Evolutionary conservation across 1,284 basidiomycete species (phyloP).

Genomic region (Pholiota adiposa): DNA sequence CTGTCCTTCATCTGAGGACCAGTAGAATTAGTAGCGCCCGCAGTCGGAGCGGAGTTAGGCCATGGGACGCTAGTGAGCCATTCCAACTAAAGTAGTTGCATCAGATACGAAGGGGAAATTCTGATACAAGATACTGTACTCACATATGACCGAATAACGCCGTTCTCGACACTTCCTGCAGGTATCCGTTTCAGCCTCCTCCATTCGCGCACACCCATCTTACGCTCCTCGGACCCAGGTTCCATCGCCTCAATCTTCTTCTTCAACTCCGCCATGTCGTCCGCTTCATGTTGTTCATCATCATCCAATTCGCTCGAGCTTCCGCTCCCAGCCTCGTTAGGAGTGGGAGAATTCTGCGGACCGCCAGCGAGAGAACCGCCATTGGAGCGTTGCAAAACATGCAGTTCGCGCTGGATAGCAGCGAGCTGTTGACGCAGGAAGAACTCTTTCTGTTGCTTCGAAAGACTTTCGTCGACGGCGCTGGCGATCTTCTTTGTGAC

Average conservation of each 20-base stretch:
- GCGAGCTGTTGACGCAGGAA: slow-evolving; percentile 87
- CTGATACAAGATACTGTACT: slow-evolving; percentile 31
- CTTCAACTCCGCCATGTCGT: slow-evolving; percentile 79
- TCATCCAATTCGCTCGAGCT: slow-evolving; percentile 65
- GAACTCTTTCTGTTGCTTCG: slow-evolving; percentile 83
- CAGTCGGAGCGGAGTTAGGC: slow-evolving; percentile 46
- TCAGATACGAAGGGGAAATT: slow-evolving; percentile 27
- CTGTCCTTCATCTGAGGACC: slow-evolving; percentile 44
- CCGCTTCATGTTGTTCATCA: slow-evolving; percentile 76
- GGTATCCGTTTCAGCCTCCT: slow-evolving; percentile 75
- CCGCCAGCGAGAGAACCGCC: slow-evolving; percentile 7
- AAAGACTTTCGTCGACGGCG: slow-evolving; percentile 78
- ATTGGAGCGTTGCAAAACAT: slow-evolving; percentile 53
- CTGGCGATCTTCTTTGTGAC: slow-evolving; percentile 77
- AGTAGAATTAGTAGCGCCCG: slow-evolving; percentile 23
- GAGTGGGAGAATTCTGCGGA: slow-evolving; percentile 5
- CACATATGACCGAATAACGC: slow-evolving; percentile 79
- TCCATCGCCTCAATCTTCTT: slow-evolving; percentile 82
- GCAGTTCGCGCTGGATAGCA: slow-evolving; percentile 87
- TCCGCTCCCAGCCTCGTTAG: slow-evolving; percentile 19
- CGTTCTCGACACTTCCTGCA: slow-evolving; percentile 77
- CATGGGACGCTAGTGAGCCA: slow-evolving; percentile 85
- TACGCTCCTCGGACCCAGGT: slow-evolving; percentile 75
- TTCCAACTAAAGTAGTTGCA: slow-evolving; percentile 60
- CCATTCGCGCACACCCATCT: slow-evolving; percentile 86